These are phyloP conservation scores for Psidium friedrichsthalianum DNA, from an alignment of 345 rosid species.

Conservation along the genomic window DNA sequence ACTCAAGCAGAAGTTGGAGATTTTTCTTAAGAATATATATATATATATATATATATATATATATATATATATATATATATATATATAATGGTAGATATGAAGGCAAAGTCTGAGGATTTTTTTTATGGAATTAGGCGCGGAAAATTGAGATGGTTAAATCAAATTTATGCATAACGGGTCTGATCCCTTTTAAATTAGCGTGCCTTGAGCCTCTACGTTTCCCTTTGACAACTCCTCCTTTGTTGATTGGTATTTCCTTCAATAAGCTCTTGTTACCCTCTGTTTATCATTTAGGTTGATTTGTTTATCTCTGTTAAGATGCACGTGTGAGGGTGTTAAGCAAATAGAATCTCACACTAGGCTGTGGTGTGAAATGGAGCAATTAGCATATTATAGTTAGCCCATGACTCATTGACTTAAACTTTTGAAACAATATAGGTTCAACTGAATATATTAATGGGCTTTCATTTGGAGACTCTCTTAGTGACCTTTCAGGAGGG, in stretches of 20 bases:
- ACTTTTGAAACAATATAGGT: rapidly evolving
- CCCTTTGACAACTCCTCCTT: not conserved
- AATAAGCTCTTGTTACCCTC: not conserved
- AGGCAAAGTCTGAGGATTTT: too few species aligned
- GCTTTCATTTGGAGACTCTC: not conserved
- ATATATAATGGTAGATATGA: too few species aligned
- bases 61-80: too few species aligned
- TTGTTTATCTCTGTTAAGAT: not conserved
- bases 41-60: too few species aligned
- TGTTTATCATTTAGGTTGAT: not conserved
- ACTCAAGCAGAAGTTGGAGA: too few species aligned
- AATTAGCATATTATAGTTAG: not conserved
- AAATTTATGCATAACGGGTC: not conserved
- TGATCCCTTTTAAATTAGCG: not conserved
- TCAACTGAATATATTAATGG: rapidly evolving
- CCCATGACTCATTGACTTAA: rapidly evolving
- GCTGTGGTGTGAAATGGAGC: not conserved
- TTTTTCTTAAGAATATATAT: too few species aligned
- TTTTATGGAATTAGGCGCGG: not conserved
- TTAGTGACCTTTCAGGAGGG: rapidly evolving
- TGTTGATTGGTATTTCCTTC: not conserved
- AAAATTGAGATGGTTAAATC: not conserved
- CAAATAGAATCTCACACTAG: not conserved
- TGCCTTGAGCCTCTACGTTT: not conserved
- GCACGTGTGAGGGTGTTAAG: rapidly evolving